Base-by-base conservation (phyloP, 306 rosid genomes). In the Quercus berberidifolia region DNA sequence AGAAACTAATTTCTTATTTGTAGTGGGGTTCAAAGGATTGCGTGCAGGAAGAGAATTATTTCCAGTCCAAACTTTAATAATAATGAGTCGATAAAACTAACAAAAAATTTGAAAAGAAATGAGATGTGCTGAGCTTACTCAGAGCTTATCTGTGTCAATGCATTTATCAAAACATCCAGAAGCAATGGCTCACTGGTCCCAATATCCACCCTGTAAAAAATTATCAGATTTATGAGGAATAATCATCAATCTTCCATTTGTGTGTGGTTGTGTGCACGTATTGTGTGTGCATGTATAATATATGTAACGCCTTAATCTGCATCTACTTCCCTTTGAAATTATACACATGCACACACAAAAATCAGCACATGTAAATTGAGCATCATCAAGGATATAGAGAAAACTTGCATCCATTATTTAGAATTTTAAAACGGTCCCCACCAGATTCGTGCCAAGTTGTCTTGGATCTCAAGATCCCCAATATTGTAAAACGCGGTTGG, bases 391-490 rank as follows among this genome's bases (percentile, higher is more conserved):
- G 3, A 20, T n/a, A 74, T 76, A 28, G 12, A 55, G 55, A 30
- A 15, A 74, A 75, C 49, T 26, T 6, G 52, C 30, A 26, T 19
- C 65, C 19, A 67, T 14, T 58, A 41, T 72, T 55, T 14, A 15
- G 26, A 33, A 56, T 15, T 52, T 20, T n/a, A 35, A 56, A 70
- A 11, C 46, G 5, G 57, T 54, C 62, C 25, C 14, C 74, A 62
- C 98, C 98, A 95, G 71, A 95, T 87, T 6, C 97, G 96, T 77
- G 92, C 99, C 87, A 95, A 86, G 87, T 87, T 95, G 76, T 95
- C 94, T 79, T 95, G 99, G 83, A 95, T 80, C 85, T 95, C 97
- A 79, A 92, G 91, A 89, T 95, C 97, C 79, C 99, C 99, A 28
- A 92, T 87, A 83, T 92, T 94, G 86, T 90, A 92, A 86, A 94